Base-by-base conservation (phyloP, 1,139 yeast species). In the Nakaseomyces uthaithaninus region DNA sequence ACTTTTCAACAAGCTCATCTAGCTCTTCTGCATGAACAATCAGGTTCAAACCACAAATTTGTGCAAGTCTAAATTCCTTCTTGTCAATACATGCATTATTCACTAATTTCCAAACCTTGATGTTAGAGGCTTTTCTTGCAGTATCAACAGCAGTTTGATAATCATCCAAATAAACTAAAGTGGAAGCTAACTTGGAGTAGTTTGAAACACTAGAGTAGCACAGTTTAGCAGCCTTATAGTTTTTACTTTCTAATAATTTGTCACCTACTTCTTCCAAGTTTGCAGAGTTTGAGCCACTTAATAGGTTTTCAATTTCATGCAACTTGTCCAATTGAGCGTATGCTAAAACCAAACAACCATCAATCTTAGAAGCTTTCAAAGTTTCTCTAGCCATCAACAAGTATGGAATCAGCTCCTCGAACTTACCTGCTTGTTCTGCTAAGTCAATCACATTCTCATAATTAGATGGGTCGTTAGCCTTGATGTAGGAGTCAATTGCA, bases 81-180 rank as follows among this genome's bases (percentile, higher is more conserved):
- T 86, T 85, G 57, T 82, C 95, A 62, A 91, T 80, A 75, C 98
- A 91, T 18, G 97, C 98, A 61, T 80, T 83, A 64, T 87, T 86
- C 41, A 91, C 99, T 65, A 89, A 94, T 66, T 87, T 91, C 99
- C 99, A 91, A 33, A 91, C 98, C 58, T 73, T 75, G 48, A 81
- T 78, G 65, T 89, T 89, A 36, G 95, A 84, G 3, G 98, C 98
- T 68, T 91, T 93, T 71, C 98, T 83, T 15, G 98, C 99, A 65
- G 96, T 87, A 59, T 91, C 98, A 49, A 91, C 98, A 38, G 99
- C 98, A 43, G 86, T 80, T 68, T 91, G 97, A 65, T 87, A 87
- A 62, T 91, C 97, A 45, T 77, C 78, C 59, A 91, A 70, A 68
- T 81, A 86, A 16, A 91, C 99, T 59, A 89, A 75, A 27, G 97